Base-by-base conservation (phyloP, 306 rosid species). In the Luffa aegyptiaca region DNA sequence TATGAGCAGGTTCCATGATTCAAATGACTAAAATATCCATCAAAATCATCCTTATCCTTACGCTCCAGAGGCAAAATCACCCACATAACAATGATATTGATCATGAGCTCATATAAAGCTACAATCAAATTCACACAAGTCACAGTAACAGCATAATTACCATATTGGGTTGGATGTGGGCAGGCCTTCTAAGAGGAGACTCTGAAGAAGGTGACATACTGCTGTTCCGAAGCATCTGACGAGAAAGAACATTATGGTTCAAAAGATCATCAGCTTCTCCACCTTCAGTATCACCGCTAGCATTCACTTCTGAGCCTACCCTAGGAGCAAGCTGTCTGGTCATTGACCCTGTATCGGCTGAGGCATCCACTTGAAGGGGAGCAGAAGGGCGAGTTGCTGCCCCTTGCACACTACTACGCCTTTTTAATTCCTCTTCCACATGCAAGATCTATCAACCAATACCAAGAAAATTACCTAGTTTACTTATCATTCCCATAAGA, bases 151-250 rank as follows among this genome's bases (percentile, higher is more conserved):
- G 4, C 74, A 26, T 26, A 55, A 82, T 85, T 93, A 93, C 99
- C 93, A 72, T 53, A 72, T 84, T 91, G 83, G 85, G 88, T 80
- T 86, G 94, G 81, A 80, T 46, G 21, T 71, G 80, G 14, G 87
- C 82, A 65, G 96, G 91, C 84, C 92, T 85, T 87, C 97, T 85
- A 65, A 93, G 91, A 66, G 97, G 93, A 80, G 98, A 92, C 83
- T 90, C 98, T 74, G 97, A 91, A 77, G 97, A 91, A 75, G 97
- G 97, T 0, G 98, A 95, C 90, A 84, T 84, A 77, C 98, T 90
- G 87, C 90, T 89, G 48, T 88, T 88, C 82, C 86, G 81, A 80
- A 84, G 81, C 20, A 84, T n/a, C 49, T 82, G 96, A 36, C 89
- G 89, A 83, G 93, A 75, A 85, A 78, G 92, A 81, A 78, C 51